Evolutionary conservation across 345 rosid species (phyloP), one percentile per base, ranked within the genome.

Genomic region (Syzygium aromaticum): DNA sequence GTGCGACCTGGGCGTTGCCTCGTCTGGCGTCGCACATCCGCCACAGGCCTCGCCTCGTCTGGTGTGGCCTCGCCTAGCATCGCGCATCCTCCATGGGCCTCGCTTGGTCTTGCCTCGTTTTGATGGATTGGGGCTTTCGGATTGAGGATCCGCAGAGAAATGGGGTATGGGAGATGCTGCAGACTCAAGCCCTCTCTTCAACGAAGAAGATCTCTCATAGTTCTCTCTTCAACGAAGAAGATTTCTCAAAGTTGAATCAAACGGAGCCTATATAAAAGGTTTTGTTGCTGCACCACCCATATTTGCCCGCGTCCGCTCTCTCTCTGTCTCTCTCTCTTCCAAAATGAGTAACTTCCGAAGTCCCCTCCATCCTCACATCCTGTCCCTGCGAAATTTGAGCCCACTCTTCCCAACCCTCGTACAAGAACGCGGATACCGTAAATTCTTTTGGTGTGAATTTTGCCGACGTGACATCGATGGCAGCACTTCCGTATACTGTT

Each of bases 391-490:
- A 59, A 2, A 27, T 59, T 27, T 59, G 30, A 59, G 64, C 30
- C 30, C 5, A 59, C 30, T 11, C 64, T 59, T 59, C 15, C 63
- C 4, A 57, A 25, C 14, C 63, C 28, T 22, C 3, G n/a, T 9
- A 56, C 13, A 23, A 17, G 43, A 40, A 40, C 43, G 6, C 43
- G 43, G 43, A 40, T 40, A 40, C 43, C 6, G 43, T 40, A 40
- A 40, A 40, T 40, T 40, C 53, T 52, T 52, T 52, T 16, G 15
- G 25, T 57, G 63, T 5, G n/a, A 4, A 1, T 2, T 59, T 27
- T 59, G 67, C 30, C 0, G 0, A 11, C 0, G 5, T 5, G 0
- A 5, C 0, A 59, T 5, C 17, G 14, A 59, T 59, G 1, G 67
- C 5, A 12, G 38, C 19, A 14, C 5, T 61, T 61, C 73, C 30